Conservation (phyloP, 148 eudicot species). For the Chenopodium quinoa region DNA sequence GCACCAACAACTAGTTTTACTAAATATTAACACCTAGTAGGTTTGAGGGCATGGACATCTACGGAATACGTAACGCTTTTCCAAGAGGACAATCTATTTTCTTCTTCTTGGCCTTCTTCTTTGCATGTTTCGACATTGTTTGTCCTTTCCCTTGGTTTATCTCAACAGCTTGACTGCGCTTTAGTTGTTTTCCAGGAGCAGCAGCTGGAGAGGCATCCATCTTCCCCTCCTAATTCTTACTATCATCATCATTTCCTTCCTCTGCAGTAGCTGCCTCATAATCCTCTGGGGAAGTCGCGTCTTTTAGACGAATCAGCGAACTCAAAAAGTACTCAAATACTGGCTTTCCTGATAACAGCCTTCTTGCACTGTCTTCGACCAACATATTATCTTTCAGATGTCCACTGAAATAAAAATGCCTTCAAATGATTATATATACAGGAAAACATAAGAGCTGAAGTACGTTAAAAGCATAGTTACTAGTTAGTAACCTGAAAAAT, state of each 20-base stretch:
- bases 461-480: not conserved
- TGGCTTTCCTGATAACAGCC: slow-evolving; percentile 14
- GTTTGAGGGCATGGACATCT: not conserved
- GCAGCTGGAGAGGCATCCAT: slow-evolving; percentile 12
- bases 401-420: slow-evolving; percentile 21
- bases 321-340: slow-evolving; percentile 26
- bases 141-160: slow-evolving; percentile 19
- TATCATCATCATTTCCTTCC: slow-evolving; percentile 9
- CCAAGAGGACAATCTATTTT: not conserved
- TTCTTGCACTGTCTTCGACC: slow-evolving; percentile 21
- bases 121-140: not conserved
- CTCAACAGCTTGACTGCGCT: not conserved
- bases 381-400: slow-evolving; percentile 20
- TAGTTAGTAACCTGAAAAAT: not conserved
- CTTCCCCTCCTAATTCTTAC: slow-evolving; percentile 9
- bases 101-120: slow-evolving; percentile 4
- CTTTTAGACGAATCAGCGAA: slow-evolving; percentile 10
- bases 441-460: not conserved
- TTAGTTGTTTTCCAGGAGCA: slow-evolving; percentile 12
- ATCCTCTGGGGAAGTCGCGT: not conserved
- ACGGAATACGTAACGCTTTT: too few relatives aligned
- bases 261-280: not conserved
- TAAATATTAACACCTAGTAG: not conserved
- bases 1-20: not conserved
- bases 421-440: not conserved